These are phyloP conservation scores for Taphrina betulina DNA, from an alignment of 1,139 yeast genomes.

Conservation along the genomic window DNA sequence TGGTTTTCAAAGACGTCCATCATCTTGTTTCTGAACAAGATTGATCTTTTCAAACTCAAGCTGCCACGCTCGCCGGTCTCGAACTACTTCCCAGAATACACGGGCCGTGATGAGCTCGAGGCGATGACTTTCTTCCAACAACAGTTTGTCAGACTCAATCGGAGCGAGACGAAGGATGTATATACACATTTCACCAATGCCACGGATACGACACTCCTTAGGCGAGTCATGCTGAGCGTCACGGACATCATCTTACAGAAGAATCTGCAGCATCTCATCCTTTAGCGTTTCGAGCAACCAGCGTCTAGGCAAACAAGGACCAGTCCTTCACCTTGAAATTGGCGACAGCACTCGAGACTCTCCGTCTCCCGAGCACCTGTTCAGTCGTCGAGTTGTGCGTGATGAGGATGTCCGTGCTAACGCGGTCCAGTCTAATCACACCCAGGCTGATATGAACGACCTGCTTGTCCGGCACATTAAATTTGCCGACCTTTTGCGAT, in stretches of 20 bases:
- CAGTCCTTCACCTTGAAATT: slow-evolving; percentile 8
- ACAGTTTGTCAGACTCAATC: slow-evolving; percentile 59
- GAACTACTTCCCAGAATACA: slow-evolving; percentile 66
- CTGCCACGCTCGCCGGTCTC: slow-evolving; percentile 62
- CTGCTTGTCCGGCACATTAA: not conserved
- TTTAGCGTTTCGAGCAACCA: not conserved
- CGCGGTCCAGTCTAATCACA: not conserved
- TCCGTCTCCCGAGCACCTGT: not conserved
- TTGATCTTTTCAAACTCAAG: slow-evolving; percentile 75
- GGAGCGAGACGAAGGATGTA: slow-evolving; percentile 61
- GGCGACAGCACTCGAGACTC: not conserved
- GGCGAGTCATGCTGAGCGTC: slow-evolving; percentile 63
- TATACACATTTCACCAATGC: slow-evolving; percentile 95
- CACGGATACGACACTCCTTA: slow-evolving; percentile 52
- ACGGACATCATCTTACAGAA: slow-evolving; percentile 87
- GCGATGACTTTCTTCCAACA: slow-evolving; percentile 64
- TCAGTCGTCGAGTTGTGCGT: not conserved
- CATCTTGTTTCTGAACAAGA: slow-evolving; percentile 82
- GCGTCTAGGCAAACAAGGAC: slow-evolving; percentile 13
- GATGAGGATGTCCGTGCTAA: slow-evolving; percentile 13
- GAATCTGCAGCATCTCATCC: slow-evolving; percentile 49
- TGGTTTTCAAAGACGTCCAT: slow-evolving; percentile 88
- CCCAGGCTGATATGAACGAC: slow-evolving; percentile 1
- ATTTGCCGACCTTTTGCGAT: slow-evolving; percentile 2
- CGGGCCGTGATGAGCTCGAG: slow-evolving; percentile 21